phyloP scores from a whole-genome alignment of 345 rosid genomes.

The Theobroma cacao region DNA sequence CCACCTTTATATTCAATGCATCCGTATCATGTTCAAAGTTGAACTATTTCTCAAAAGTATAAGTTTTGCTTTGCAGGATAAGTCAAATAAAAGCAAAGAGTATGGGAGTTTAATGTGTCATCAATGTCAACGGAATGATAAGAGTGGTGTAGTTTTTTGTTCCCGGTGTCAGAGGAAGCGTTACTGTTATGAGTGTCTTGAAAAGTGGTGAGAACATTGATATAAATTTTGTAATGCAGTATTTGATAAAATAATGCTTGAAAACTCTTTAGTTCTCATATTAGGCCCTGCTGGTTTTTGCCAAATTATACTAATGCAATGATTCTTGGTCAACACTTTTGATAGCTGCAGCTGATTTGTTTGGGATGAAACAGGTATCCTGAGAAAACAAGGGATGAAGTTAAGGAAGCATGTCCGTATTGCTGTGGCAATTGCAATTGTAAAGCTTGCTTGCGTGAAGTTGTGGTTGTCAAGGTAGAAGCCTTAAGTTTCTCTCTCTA shows the following conservation, averaged over 20 bases:
- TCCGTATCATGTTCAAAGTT: not conserved
- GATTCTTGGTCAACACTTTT: not conserved
- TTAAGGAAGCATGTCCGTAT: slow-evolving; percentile 43
- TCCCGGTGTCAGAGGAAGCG: slow-evolving; percentile 42
- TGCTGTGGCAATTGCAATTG: slow-evolving; percentile 54
- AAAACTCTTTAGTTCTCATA: not conserved
- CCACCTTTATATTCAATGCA: not conserved
- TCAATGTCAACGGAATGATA: slow-evolving; percentile 45
- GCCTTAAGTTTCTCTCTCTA: not conserved
- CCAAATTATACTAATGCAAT: not conserved
- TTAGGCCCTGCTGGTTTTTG: not conserved
- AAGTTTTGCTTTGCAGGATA: slow-evolving; percentile 2
- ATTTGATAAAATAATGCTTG: not conserved
- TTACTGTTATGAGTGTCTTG: slow-evolving; percentile 51
- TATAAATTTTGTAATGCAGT: too few relatives aligned
- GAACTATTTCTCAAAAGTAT: not conserved
- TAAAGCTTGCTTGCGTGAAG: slow-evolving; percentile 48
- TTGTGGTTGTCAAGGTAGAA: slow-evolving; percentile 29
- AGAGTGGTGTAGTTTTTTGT: slow-evolving; percentile 35
- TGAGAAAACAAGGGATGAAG: slow-evolving; percentile 35
- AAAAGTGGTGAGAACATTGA: slow-evolving; percentile 38
- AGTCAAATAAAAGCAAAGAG: slow-evolving; percentile 5
- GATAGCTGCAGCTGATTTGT: slow-evolving; percentile 12
- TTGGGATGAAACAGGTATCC: slow-evolving; percentile 43
- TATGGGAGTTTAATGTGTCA: slow-evolving; percentile 38